A percentile compares a stretch with the other conserved stretches of the same genome.
Conservation (phyloP, 2,329 filamentous ascomycete genomes). For the Parastagonospora nodorum region DNA sequence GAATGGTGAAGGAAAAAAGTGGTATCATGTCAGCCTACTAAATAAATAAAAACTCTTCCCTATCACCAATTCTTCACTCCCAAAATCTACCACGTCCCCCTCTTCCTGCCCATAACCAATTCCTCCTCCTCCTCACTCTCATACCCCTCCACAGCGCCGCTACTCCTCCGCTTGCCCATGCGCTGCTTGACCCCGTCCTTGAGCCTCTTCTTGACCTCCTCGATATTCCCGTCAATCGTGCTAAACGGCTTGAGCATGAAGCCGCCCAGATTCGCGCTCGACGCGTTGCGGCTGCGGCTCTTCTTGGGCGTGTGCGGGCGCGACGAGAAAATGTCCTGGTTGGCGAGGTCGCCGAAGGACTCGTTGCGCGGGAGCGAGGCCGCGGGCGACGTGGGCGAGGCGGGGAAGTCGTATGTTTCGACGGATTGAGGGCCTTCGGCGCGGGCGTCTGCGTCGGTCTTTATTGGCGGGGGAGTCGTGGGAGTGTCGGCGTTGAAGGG, state of each 20-base stretch:
- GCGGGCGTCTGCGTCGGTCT: constrained; percentile 21
- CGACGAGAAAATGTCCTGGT: constrained; percentile 88
- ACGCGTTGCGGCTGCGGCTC: constrained; percentile 67
- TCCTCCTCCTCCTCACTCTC: constrained; percentile 29
- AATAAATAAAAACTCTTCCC: no score
- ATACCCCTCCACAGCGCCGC: constrained; percentile 27
- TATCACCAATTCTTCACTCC: no score
- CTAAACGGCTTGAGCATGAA: constrained; percentile 75
- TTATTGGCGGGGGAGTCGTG: constrained; percentile 23
- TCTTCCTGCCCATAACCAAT: constrained; percentile 26
- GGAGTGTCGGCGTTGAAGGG: constrained; percentile 34
- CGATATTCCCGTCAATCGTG: constrained; percentile 69
- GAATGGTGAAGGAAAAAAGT: no score
- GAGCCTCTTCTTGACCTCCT: constrained; percentile 84
- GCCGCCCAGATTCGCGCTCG: constrained; percentile 59
- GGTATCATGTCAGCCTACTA: no score
- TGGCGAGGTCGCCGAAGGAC: constrained; percentile 87
- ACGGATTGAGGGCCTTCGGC: constrained; percentile 18
- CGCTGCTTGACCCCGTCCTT: constrained; percentile 81
- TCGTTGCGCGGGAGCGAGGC: constrained; percentile 74
- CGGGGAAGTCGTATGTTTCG: constrained; percentile 35
- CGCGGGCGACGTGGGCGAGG: constrained; percentile 27
- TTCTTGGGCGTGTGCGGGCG: constrained; percentile 80
- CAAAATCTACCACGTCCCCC: constrained; percentile 8
- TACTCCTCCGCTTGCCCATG: constrained; percentile 62